These are phyloP conservation scores for Candida dajiaensis DNA, from an alignment of 805 yeast genomes.

Conservation along the genomic window DNA sequence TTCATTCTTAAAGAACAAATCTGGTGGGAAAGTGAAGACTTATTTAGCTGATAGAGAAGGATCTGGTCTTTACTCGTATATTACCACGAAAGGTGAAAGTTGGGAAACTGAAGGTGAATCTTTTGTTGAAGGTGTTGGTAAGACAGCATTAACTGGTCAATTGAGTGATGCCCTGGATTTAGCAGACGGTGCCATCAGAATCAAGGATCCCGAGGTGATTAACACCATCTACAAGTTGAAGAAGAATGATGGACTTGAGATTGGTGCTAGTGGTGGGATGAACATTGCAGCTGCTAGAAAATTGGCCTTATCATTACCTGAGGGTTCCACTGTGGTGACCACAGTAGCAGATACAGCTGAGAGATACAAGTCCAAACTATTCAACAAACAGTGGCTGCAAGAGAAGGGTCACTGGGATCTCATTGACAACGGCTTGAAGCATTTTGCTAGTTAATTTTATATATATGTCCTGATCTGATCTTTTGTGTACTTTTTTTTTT, in stretches of 20 bases:
- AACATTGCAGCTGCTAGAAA: conserved; percentile 19
- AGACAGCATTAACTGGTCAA: conserved; percentile 16
- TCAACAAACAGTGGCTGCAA: conserved; percentile 15
- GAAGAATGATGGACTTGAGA: conserved; percentile 13
- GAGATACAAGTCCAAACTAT: conserved; percentile 21
- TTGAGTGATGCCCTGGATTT: conserved; percentile 13
- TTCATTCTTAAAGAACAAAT: conserved; percentile 48
- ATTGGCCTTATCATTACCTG: conserved; percentile 17
- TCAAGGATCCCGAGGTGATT: conserved; percentile 15
- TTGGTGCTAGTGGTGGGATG: conserved; percentile 22
- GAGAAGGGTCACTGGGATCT: conserved; percentile 17
- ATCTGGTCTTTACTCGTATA: conserved; percentile 45
- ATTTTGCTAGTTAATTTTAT: conserved; percentile 8
- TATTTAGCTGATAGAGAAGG: conserved; percentile 81
- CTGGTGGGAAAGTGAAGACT: conserved; percentile 32
- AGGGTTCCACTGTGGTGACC: conserved; percentile 22
- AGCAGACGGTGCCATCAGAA: conserved; percentile 15
- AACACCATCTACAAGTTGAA: conserved; percentile 13
- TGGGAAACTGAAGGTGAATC: conserved; percentile 21
- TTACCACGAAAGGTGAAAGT: conserved; percentile 13
- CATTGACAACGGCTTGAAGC: conserved; percentile 14
- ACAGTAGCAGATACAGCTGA: conserved; percentile 21
- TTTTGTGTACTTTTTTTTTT: neutral
- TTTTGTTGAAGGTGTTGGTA: conserved; percentile 24
- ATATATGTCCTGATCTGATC: neutral